phyloP scores from a whole-genome alignment of 1,139 yeast genomes.

The Nakaseomyces glabratus region DNA sequence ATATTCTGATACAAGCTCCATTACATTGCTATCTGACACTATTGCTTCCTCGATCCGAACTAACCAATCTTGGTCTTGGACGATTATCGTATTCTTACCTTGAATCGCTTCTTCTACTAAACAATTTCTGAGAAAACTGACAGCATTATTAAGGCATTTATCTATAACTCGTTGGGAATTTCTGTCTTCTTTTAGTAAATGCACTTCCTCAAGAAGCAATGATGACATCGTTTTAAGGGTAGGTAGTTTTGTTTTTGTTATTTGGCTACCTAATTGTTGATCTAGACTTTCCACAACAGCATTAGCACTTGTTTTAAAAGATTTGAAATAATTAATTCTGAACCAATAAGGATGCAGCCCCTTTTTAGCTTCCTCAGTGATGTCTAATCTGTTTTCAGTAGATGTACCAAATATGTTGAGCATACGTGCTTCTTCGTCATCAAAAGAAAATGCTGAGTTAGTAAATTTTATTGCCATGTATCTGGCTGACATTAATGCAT shows the following conservation, averaged over 20 bases:
- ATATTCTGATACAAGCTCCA: conserved; percentile 31
- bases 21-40: conserved; percentile 50
- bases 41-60: conserved; percentile 63
- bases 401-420: conserved; percentile 61
- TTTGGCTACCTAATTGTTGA: conserved; percentile 33
- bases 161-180: conserved; percentile 27
- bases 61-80: conserved; percentile 69
- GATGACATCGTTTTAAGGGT: conserved; percentile 28
- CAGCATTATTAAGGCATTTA: conserved; percentile 35
- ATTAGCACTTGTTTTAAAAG: conserved; percentile 31
- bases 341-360: conserved; percentile 74
- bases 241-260: conserved; percentile 38
- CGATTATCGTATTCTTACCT: conserved; percentile 46
- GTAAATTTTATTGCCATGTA: conserved; percentile 59
- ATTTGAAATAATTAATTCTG: conserved; percentile 36
- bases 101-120: conserved; percentile 56
- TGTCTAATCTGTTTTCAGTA: conserved; percentile 53
- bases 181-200: conserved; percentile 5
- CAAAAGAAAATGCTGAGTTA: conserved; percentile 57
- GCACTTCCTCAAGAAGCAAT: not conserved
- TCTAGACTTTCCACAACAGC: conserved; percentile 34
- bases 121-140: conserved; percentile 44
- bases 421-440: conserved; percentile 59
- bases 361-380: conserved; percentile 68
- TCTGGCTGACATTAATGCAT: conserved; percentile 37